Conservation (phyloP, 208 protist species). For the Crithidia fasciculata region DNA sequence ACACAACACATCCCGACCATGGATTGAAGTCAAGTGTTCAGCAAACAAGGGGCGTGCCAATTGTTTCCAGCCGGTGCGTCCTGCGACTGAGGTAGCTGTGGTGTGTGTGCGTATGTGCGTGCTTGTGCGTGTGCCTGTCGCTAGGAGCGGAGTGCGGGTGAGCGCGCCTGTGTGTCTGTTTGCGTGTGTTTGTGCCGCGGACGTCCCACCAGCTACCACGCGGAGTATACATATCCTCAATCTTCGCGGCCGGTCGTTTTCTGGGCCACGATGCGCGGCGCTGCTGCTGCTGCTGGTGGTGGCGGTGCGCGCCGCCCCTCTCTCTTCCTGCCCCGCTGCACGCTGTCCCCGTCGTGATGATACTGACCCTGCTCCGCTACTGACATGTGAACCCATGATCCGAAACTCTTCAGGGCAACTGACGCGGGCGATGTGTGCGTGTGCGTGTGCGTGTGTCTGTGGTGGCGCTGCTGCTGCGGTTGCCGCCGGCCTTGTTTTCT, state of each 20-base stretch:
- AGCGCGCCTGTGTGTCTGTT: not conserved
- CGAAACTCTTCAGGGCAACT: slow-evolving; percentile 38
- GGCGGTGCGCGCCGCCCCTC: no score
- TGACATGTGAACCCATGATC: slow-evolving; percentile 39
- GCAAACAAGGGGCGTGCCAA: slow-evolving; percentile 46
- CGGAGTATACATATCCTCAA: slow-evolving; percentile 19
- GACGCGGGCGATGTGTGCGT: slow-evolving; percentile 19
- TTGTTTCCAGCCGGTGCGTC: slow-evolving; percentile 57
- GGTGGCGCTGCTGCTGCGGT: not conserved
- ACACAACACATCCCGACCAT: slow-evolving; percentile 31
- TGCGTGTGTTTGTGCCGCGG: slow-evolving; percentile 15
- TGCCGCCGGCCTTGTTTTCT: not conserved
- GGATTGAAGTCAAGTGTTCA: slow-evolving; percentile 69
- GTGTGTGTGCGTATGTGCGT: not conserved
- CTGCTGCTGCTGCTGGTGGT: not conserved
- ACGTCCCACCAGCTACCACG: slow-evolving; percentile 24
- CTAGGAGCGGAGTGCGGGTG: not conserved
- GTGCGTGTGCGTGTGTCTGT: not conserved
- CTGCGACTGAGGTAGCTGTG: slow-evolving; percentile 45
- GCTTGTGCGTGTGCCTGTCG: no score
- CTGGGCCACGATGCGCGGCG: slow-evolving; percentile 22
- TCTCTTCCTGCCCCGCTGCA: no score
- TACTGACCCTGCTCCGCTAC: slow-evolving; percentile 37
- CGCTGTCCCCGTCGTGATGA: slow-evolving; percentile 31
- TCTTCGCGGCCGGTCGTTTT: slow-evolving; percentile 32